Base-by-base conservation (phyloP, 768 basidiomycete species). In the Tylopilus subfusipes region DNA sequence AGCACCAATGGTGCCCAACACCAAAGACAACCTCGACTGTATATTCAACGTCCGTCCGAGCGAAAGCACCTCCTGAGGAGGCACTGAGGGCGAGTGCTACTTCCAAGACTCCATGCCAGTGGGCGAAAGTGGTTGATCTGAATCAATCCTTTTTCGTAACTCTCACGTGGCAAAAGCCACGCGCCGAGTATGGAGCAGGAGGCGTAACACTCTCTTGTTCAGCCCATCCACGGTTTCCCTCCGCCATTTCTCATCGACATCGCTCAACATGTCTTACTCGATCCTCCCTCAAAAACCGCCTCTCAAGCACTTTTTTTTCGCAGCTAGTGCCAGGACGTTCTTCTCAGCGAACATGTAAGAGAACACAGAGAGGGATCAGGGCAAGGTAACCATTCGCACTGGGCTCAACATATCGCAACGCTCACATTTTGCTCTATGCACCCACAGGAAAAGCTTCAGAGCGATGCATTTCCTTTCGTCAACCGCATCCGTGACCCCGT, bases 181-280 rank as follows among this genome's bases (percentile, higher is more conserved):
- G 67, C 66, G 57, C 66, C 57, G 62, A 59, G 68, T 58, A 67
- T 56, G 59, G 64, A 51, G 57, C 58, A 67, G 62, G 54, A 61
- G 67, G 64, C 60, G 58, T 63, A 67, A 63, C 65, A 67, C 62
- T 65, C 62, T 65, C 67, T 70, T 68, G 67, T 69, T 59, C 68
- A 59, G 63, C 52, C 52, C 67, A 64, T 68, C 57, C 67, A 70
- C 62, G 49, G 39, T 59, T 62, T 59, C 67, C 60, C 60, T 66
- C 67, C 56, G 36, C 60, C 50, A 40, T 58, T 64, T 64, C 62
- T 64, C 68, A 68, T 70, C 64, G 58, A 62, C 68, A 68, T 70
- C 64, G 58, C 52, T 53, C 65, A 46, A 49, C 58, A 57, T 56
- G 57, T 50, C 39, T 36, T 34, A 38, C 54, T 54, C 21, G 48